A percentile compares a stretch with the other conserved stretches of the same genome.
These are phyloP conservation scores for Lecanicillium sp. DNA, from an alignment of 2,329 filamentous ascomycete species.

Conservation along the genomic window DNA sequence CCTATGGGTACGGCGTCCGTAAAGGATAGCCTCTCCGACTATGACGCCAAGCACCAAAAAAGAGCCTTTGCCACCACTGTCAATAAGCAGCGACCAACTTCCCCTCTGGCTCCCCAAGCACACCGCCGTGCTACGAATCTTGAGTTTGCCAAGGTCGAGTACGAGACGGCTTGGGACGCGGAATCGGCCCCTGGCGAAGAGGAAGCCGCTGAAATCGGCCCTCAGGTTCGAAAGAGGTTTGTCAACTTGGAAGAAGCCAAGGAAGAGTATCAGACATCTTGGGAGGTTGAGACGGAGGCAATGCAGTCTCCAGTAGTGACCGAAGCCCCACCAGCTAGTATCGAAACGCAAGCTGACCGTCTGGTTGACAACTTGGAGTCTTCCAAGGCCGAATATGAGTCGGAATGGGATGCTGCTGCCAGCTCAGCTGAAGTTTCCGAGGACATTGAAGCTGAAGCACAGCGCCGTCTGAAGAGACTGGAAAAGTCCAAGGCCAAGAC, in stretches of 20 bases:
- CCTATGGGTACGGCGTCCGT: conserved; percentile 22
- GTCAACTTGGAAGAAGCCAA: conserved; percentile 7
- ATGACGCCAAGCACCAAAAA: conserved; percentile 22
- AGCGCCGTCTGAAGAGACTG: background rate
- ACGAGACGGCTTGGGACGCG: conserved; percentile 5
- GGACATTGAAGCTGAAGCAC: too few species aligned
- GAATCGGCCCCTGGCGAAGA: too few species aligned
- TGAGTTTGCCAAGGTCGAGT: conserved; percentile 6
- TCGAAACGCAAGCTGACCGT: conserved; percentile 4
- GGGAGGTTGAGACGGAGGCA: conserved; percentile 4
- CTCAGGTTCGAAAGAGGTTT: background rate
- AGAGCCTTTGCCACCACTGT: conserved; percentile 13
- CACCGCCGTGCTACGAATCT: conserved; percentile 1
- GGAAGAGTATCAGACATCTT: conserved; percentile 6
- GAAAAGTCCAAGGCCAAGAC: conserved; percentile 1
- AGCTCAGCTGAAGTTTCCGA: background rate
- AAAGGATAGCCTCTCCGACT: conserved; percentile 26
- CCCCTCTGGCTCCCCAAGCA: too few species aligned
- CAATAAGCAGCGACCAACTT: too few species aligned
- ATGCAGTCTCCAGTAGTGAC: too few species aligned
- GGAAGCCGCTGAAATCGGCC: too few species aligned
- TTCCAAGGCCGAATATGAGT: conserved; percentile 5
- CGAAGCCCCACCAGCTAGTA: background rate
- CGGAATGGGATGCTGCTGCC: conserved; percentile 5
- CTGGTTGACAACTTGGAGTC: conserved; percentile 4